These are phyloP conservation scores for Trichophyton verrucosum DNA, from an alignment of 2,329 filamentous ascomycete species.

Conservation along the genomic window DNA sequence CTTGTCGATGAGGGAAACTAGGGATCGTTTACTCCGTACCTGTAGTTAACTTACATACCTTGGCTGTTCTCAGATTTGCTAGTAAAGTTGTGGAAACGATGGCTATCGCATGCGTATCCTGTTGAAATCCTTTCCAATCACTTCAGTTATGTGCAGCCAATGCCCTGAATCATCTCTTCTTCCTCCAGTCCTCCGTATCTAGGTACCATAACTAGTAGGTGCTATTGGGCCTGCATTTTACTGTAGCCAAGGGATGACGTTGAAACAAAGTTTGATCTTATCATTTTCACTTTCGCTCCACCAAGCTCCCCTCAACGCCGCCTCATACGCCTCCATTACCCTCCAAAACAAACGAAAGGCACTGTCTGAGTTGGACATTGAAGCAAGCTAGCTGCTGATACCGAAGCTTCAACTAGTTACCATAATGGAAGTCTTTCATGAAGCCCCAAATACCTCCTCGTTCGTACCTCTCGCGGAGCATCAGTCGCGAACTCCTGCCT, in stretches of 20 bases:
- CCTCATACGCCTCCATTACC: neutral
- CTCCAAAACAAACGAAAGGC: neutral
- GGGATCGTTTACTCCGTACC: too few species aligned
- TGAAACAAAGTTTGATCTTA: neutral
- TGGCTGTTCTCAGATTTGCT: too few species aligned
- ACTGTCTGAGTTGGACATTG: neutral
- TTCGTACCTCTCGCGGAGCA: conserved; percentile 35
- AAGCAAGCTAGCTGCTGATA: neutral
- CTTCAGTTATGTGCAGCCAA: too few species aligned
- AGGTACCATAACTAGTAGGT: too few species aligned
- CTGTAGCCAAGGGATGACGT: neutral
- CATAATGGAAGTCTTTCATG: conserved; percentile 32
- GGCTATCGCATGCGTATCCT: too few species aligned
- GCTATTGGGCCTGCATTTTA: too few species aligned
- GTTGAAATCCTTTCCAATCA: too few species aligned
- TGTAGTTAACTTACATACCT: too few species aligned
- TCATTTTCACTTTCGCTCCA: neutral
- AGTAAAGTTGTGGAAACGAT: too few species aligned
- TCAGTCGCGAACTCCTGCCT: conserved; percentile 37
- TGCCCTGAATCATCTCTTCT: too few species aligned
- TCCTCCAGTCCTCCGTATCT: too few species aligned
- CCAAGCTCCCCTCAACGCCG: neutral
- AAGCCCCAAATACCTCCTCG: conserved; percentile 27
- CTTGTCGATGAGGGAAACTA: too few species aligned
- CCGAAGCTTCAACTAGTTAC: neutral